Conservation (phyloP, 2,329 filamentous ascomycete genomes). For the Xylariaceae sp. region DNA sequence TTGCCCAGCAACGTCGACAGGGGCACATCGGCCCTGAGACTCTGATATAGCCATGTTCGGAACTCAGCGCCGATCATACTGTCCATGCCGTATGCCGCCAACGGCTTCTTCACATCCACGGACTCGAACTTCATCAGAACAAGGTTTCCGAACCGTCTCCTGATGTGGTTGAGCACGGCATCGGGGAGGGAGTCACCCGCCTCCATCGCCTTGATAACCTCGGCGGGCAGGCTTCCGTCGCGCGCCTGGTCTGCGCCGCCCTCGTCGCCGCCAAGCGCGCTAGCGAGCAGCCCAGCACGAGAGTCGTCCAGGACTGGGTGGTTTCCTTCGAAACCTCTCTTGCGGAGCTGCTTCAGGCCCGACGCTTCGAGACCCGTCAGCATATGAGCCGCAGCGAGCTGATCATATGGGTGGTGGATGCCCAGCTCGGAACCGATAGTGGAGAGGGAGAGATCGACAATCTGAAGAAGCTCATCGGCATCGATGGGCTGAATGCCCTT, state of each 20-base stretch:
- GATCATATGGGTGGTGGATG: neutral
- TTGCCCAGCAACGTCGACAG: too few relatives aligned
- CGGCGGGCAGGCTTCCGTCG: neutral
- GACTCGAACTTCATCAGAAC: conserved; percentile 25
- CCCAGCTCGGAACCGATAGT: conserved; percentile 6
- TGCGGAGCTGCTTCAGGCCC: conserved; percentile 10
- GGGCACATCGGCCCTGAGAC: conserved; percentile 31
- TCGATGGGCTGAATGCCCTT: conserved; percentile 19
- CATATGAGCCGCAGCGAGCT: conserved; percentile 10
- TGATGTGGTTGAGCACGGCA: neutral
- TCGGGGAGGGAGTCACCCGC: neutral
- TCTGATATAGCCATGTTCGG: conserved; percentile 31
- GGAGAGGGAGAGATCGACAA: conserved; percentile 24
- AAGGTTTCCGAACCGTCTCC: conserved; percentile 6
- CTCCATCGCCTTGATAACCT: neutral
- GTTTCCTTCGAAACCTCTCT: conserved; percentile 15
- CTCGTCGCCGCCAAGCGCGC: neutral
- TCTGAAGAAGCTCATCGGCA: conserved; percentile 21
- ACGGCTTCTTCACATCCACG: conserved; percentile 22
- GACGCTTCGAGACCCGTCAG: conserved; percentile 20
- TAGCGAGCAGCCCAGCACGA: conserved; percentile 5
- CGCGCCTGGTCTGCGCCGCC: neutral
- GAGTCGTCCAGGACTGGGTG: conserved; percentile 7
- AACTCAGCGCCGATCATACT: conserved; percentile 38
- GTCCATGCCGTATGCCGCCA: conserved; percentile 34